Percentiles rank a stretch among this genome's conserved stretches.
Evolutionary conservation across 148 eudicot genomes (phyloP).

Genomic region (Diospyros lotus): DNA sequence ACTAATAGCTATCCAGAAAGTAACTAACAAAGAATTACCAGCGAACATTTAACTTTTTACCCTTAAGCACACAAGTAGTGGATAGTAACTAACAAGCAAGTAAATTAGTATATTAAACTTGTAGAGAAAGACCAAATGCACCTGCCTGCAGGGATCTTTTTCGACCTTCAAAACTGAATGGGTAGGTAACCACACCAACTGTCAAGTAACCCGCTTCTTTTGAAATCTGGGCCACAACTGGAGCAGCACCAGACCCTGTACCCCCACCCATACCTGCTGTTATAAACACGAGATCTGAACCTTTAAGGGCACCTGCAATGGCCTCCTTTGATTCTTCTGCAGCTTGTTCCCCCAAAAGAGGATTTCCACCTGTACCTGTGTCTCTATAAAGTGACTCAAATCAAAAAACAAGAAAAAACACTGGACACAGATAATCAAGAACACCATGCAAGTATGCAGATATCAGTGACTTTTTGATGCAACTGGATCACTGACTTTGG

Average conservation of each 20-base stretch:
- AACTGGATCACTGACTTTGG: background rate
- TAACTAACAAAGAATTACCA: background rate
- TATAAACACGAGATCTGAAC: conserved; percentile 95
- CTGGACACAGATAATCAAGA: background rate
- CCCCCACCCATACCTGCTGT: conserved; percentile 99
- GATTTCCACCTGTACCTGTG: conserved; percentile 98
- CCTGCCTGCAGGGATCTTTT: conserved; percentile 92
- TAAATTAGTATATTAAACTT: background rate
- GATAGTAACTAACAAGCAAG: background rate
- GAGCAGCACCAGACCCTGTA: conserved; percentile 99
- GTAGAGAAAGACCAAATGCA: conserved; percentile 17
- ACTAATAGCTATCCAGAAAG: too few relatives aligned
- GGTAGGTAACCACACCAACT: conserved; percentile 97
- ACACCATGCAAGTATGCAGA: background rate
- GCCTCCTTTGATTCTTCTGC: conserved; percentile 94
- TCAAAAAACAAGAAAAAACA: conserved; percentile 13
- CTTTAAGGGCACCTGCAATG: conserved; percentile 78
- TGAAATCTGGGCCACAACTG: conserved; percentile 86
- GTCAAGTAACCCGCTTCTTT: conserved; percentile 95
- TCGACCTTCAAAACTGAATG: conserved; percentile 98
- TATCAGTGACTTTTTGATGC: background rate
- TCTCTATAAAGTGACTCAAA: conserved; percentile 20
- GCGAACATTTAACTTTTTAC: too few relatives aligned
- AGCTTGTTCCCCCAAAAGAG: conserved; percentile 92
- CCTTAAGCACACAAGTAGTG: background rate